phyloP scores from a whole-genome alignment of 2,329 filamentous ascomycete genomes.

The Stagonosporopsis vannaccii region DNA sequence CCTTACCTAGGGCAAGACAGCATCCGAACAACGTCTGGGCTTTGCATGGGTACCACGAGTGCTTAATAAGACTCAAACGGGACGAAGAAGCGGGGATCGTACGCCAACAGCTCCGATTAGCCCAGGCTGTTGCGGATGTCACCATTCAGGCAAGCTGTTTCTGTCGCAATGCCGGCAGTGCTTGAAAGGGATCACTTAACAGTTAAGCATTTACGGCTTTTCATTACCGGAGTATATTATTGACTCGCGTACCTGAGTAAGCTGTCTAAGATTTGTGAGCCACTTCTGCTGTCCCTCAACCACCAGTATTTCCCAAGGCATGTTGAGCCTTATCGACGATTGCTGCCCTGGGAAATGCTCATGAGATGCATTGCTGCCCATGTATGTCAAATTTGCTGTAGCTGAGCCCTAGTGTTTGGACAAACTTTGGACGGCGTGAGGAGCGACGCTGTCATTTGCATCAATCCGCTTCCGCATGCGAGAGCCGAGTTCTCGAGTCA shows the following conservation, averaged over 20 bases:
- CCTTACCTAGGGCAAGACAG: slow-evolving; percentile 67
- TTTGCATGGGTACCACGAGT: slow-evolving; percentile 76
- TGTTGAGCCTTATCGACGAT: background rate
- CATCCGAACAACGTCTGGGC: slow-evolving; percentile 81
- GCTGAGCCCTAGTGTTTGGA: background rate
- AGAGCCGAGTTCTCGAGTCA: background rate
- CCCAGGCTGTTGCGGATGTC: slow-evolving; percentile 66
- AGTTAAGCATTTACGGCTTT: background rate
- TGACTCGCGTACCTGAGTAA: slow-evolving; percentile 3
- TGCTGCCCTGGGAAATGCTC: background rate
- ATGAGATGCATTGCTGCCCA: background rate
- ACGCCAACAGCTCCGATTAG: slow-evolving; percentile 59
- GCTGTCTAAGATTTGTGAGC: slow-evolving; percentile 3
- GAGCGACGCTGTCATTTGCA: slow-evolving; percentile 2
- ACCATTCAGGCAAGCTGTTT: slow-evolving; percentile 66
- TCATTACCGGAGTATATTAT: background rate
- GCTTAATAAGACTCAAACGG: slow-evolving; percentile 64
- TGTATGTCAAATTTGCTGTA: background rate
- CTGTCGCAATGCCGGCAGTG: slow-evolving; percentile 47
- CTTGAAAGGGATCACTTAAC: background rate
- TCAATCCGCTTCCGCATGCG: slow-evolving; percentile 7
- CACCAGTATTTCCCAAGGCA: background rate
- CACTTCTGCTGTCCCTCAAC: background rate
- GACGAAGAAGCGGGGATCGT: slow-evolving; percentile 58
- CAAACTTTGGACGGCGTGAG: slow-evolving; percentile 4